phyloP scores from a whole-genome alignment of 331 rosid genomes.

The Telfairia occidentalis region DNA sequence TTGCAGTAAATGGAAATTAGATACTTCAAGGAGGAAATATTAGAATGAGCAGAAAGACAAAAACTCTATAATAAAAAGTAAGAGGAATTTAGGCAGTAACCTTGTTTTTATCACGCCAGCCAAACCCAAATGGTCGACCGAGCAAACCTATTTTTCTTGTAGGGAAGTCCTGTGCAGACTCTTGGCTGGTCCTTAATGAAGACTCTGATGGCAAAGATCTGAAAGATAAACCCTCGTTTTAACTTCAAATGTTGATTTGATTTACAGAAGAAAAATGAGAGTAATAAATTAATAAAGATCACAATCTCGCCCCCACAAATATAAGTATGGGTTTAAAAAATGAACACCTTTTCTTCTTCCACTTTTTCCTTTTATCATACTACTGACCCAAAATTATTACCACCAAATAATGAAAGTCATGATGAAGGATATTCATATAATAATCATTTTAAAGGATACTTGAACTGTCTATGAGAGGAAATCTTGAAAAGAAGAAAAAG shows the following conservation, averaged over 20 bases:
- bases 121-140: conserved; percentile 88
- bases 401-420: neutral
- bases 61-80: neutral
- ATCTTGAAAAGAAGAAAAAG: neutral
- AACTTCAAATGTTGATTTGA: conserved; percentile 1
- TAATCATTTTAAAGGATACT: neutral
- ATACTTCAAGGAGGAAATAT: neutral
- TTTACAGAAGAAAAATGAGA: neutral
- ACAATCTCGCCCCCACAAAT: neutral
- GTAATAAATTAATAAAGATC: conserved; percentile 8
- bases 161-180: conserved; percentile 47
- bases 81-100: conserved; percentile 30
- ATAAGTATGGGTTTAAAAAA: neutral
- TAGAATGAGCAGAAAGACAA: conserved; percentile 1
- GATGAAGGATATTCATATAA: neutral
- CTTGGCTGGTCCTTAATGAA: conserved; percentile 46
- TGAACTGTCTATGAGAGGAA: neutral
- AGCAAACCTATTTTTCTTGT: conserved; percentile 62
- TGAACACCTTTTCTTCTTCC: neutral
- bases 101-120: conserved; percentile 93
- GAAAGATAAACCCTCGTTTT: conserved; percentile 19
- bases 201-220: conserved; percentile 57
- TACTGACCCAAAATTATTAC: neutral
- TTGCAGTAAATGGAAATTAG: neutral
- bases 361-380: neutral